Conservation (phyloP, 352 stramenopile species). For the Chrysophaeum taylorii region DNA sequence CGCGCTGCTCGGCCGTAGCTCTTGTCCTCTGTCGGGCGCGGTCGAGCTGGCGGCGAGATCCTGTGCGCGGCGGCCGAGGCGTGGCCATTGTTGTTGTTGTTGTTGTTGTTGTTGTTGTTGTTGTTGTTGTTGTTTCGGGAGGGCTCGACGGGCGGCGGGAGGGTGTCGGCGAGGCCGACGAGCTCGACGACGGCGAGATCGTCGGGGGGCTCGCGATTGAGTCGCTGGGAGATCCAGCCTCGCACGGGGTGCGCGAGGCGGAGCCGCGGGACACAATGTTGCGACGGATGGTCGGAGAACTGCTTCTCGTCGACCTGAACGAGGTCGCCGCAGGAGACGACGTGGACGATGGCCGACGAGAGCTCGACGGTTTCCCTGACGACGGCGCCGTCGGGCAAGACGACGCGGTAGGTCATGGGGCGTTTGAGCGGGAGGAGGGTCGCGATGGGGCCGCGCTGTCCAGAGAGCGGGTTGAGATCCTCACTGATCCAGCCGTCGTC, state of each 20-base stretch:
- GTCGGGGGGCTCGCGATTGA: constrained; percentile 33
- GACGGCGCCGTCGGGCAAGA: constrained; percentile 28
- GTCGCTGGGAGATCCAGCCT: constrained; percentile 40
- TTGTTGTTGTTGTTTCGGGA: no score
- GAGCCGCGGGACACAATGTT: constrained; percentile 44
- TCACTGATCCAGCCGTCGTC: constrained; percentile 46
- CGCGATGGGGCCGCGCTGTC: constrained; percentile 39
- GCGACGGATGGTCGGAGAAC: constrained; percentile 41
- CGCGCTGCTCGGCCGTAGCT: no score
- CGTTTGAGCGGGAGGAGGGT: constrained; percentile 38
- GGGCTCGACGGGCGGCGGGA: not conserved
- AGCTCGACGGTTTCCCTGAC: constrained; percentile 43
- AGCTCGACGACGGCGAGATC: constrained; percentile 37
- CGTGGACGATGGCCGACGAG: constrained; percentile 35
- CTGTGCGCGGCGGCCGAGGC: not conserved
- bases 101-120: no score
- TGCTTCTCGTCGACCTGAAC: constrained; percentile 35
- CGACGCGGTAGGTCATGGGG: constrained; percentile 36
- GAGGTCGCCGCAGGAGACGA: constrained; percentile 23
- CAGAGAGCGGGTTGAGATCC: constrained; percentile 46
- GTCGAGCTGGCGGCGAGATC: not conserved
- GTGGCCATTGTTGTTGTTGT: no score
- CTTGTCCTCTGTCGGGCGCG: constrained; percentile 36
- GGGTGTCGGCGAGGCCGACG: constrained; percentile 19
- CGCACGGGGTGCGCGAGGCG: constrained; percentile 32